These are phyloP conservation scores for Alternaria postmessia DNA, from an alignment of 2,329 filamentous ascomycete genomes.

Conservation along the genomic window DNA sequence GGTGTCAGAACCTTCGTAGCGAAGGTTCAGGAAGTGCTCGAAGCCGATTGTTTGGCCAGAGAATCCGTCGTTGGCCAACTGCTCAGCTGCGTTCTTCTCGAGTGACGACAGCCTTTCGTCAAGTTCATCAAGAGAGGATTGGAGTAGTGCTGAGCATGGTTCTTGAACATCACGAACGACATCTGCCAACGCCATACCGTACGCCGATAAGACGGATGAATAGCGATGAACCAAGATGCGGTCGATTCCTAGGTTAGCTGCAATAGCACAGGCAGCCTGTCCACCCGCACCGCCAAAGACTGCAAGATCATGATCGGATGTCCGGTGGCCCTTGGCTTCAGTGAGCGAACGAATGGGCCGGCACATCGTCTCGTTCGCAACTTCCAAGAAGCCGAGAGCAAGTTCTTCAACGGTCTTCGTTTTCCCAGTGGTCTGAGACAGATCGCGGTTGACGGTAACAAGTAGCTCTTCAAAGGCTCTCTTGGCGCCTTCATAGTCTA, in stretches of 20 bases:
- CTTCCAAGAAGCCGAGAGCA: constrained; percentile 17
- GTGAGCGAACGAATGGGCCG: constrained; percentile 40
- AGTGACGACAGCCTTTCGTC: constrained; percentile 65
- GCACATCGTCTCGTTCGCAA: constrained; percentile 43
- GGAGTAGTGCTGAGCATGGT: constrained; percentile 45
- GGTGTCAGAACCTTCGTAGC: constrained; percentile 56
- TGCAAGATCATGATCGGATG: constrained; percentile 33
- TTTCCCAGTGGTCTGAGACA: constrained; percentile 36
- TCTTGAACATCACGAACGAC: constrained; percentile 54
- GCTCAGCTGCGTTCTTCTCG: constrained; percentile 67
- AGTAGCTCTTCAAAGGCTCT: constrained; percentile 55
- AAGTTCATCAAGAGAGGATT: constrained; percentile 14
- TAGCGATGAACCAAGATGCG: constrained; percentile 57
- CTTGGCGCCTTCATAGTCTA: constrained; percentile 55
- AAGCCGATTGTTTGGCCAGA: constrained; percentile 19
- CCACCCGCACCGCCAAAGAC: constrained; percentile 50
- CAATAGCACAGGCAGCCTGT: constrained; percentile 57
- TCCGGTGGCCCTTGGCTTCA: constrained; percentile 37
- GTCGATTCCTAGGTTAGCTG: constrained; percentile 54
- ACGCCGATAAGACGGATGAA: constrained; percentile 58
- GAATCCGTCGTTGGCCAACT: constrained; percentile 74
- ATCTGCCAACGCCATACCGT: constrained; percentile 47
- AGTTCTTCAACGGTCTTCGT: constrained; percentile 31
- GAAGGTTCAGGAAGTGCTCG: constrained; percentile 55
- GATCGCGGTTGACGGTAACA: constrained; percentile 50